Evolutionary conservation across 306 rosid genomes (phyloP).

Genomic region (Rosa persica): DNA sequence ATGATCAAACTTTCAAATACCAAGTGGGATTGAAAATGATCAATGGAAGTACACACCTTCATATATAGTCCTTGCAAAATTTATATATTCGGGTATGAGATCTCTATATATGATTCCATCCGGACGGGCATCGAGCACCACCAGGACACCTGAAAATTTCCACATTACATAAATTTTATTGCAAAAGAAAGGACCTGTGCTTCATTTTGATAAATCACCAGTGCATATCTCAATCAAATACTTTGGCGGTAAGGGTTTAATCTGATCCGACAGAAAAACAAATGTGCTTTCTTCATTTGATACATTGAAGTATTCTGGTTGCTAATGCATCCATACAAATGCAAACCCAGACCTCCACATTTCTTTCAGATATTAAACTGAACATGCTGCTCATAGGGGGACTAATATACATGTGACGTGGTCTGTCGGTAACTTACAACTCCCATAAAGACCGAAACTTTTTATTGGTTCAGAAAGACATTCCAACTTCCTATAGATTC

Average conservation of each 20-base stretch:
- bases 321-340: not conserved
- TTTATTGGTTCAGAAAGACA: not conserved
- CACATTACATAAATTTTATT: conserved; percentile 2
- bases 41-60: no score
- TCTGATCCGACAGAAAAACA: not conserved
- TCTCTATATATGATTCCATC: conserved; percentile 81
- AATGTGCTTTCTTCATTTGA: not conserved
- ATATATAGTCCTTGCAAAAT: conserved; percentile 70
- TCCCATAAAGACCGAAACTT: not conserved
- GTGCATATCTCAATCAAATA: not conserved
- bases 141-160: conserved; percentile 61
- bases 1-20: conserved; percentile 8
- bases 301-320: not conserved
- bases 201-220: conserved; percentile 8
- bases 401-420: not conserved
- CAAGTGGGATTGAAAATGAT: not conserved
- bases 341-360: not conserved
- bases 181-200: not conserved
- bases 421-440: not conserved
- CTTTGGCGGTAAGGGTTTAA: not conserved
- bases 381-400: not conserved
- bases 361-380: not conserved
- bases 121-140: conserved; percentile 82
- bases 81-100: conserved; percentile 75
- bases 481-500: not conserved